A percentile compares a stretch with the other conserved stretches of the same genome.
phyloP scores from a whole-genome alignment of 208 protist genomes.

The Leptomonas seymouri region DNA sequence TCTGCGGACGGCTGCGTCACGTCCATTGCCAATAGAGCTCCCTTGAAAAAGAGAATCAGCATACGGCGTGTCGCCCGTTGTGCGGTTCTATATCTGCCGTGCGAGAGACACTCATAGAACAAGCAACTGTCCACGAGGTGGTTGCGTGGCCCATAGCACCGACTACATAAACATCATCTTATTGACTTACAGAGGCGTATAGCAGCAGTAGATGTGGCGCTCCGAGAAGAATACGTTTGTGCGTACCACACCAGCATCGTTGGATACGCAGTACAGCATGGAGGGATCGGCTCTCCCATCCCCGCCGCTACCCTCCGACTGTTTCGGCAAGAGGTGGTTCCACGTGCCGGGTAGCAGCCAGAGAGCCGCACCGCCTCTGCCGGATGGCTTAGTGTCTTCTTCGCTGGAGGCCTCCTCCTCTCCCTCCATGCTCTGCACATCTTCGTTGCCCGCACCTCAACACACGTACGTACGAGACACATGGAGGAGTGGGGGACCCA shows the following conservation, averaged over 20 bases:
- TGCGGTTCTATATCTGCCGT: background rate
- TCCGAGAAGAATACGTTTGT: conserved; percentile 26
- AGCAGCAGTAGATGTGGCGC: conserved; percentile 22
- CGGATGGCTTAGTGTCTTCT: conserved; percentile 17
- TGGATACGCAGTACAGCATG: conserved; percentile 26
- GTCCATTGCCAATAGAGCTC: too few species aligned
- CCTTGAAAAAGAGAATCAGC: too few species aligned
- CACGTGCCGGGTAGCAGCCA: conserved; percentile 22
- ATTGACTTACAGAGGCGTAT: background rate
- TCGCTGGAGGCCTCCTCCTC: background rate
- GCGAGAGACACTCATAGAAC: too few species aligned
- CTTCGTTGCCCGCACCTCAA: background rate
- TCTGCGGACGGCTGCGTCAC: too few species aligned
- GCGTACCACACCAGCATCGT: conserved; percentile 14
- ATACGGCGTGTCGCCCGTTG: background rate
- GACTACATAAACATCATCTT: too few species aligned
- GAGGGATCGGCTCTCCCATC: background rate
- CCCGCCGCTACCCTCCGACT: background rate
- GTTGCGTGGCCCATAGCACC: too few species aligned
- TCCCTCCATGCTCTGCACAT: background rate
- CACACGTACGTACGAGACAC: background rate
- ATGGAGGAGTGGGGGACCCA: background rate
- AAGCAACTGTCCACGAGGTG: too few species aligned
- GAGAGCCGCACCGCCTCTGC: background rate
- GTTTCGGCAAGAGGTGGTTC: conserved; percentile 12